A percentile compares a stretch with the other conserved stretches of the same genome.
phyloP scores from a whole-genome alignment of 495 filamentous ascomycete species.

The Tuber calosporum region DNA sequence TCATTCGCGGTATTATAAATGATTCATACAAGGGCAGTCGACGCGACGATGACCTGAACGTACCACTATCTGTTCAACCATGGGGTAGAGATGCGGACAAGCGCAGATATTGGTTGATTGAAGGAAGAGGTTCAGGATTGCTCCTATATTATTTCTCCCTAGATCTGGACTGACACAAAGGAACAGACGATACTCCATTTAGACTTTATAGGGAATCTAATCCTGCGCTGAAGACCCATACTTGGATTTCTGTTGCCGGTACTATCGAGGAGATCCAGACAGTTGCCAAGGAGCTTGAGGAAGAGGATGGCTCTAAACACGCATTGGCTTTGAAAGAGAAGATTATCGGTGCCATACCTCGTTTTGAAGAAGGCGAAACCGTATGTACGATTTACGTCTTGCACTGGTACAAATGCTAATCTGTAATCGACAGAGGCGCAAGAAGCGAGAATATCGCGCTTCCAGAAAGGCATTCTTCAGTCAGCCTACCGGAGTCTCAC shows the following conservation, averaged over 20 bases:
- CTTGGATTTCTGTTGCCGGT: conserved; percentile 90
- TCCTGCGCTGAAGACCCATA: conserved; percentile 63
- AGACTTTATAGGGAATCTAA: conserved; percentile 93
- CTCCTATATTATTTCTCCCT: not conserved
- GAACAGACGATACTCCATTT: conserved; percentile 82
- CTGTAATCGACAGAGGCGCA: conserved; percentile 61
- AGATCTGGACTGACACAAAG: conserved; percentile 11
- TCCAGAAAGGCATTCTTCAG: conserved; percentile 78
- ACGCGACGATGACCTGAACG: conserved; percentile 86
- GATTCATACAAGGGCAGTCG: conserved; percentile 83
- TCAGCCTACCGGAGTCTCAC: conserved; percentile 77
- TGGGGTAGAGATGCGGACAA: conserved; percentile 91
- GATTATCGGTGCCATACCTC: conserved; percentile 73
- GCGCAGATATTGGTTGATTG: conserved; percentile 85
- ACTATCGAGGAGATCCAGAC: conserved; percentile 75
- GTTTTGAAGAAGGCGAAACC: conserved; percentile 93
- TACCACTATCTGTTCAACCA: conserved; percentile 83
- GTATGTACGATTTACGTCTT: conserved; percentile 46
- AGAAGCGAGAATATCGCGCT: conserved; percentile 82
- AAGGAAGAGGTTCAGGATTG: conserved; percentile 50
- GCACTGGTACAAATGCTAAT: conserved; percentile 40
- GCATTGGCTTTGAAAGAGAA: conserved; percentile 67
- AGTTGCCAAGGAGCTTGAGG: conserved; percentile 65
- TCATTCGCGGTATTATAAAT: conserved; percentile 68
- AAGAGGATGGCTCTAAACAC: conserved; percentile 67